Evolutionary conservation across 106 monocot genomes (phyloP), one percentile per base, ranked within the genome.

Genomic region (Phalaenopsis equestris): DNA sequence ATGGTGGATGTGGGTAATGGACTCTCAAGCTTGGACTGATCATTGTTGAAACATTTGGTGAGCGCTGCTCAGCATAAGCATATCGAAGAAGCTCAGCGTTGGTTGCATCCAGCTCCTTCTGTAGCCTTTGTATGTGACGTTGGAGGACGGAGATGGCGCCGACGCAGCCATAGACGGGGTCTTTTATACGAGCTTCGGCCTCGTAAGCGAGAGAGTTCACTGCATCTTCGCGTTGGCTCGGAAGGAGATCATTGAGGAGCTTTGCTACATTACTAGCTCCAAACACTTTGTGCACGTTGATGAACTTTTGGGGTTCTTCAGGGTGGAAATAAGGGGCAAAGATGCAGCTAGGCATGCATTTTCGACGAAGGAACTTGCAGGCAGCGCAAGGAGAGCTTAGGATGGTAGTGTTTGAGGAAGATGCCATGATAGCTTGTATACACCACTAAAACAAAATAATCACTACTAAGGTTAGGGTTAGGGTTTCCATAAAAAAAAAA

Each of bases 271-370:
- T 91, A 83, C 86, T 87, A 6, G 91, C 91, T 0, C 91, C 91
- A 56, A 91, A 91, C 56, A 91, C 72, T 82, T 91, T 91, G 87
- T 91, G 91, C 15, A 91, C 91, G 48, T 81, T 91, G 24, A 79
- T 80, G 36, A 91, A 91, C 85, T 89, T 91, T 65, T 87, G 86
- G 1, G 89, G 91, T 68, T 91, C 89, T 38, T 91, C 89, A 0
- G 91, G 89, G 2, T 89, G 87, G 78, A 91, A 91, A 78, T 91
- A 89, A 16, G 89, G 91, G 1, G 91, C 91, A 30, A 91, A 91
- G 78, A 91, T 84, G 87, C 91, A 91, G 36, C 87, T 87, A 2
- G 87, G 85, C 73, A 85, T 83, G 83, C 91, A 91, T 52, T 91
- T 91, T 39, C 91, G 48, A 4, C 91, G 37, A 17, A 91, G 61